Evolutionary conservation across 2,329 filamentous ascomycete genomes (phyloP).

Genomic region (Aspergillus spinulosporus): DNA sequence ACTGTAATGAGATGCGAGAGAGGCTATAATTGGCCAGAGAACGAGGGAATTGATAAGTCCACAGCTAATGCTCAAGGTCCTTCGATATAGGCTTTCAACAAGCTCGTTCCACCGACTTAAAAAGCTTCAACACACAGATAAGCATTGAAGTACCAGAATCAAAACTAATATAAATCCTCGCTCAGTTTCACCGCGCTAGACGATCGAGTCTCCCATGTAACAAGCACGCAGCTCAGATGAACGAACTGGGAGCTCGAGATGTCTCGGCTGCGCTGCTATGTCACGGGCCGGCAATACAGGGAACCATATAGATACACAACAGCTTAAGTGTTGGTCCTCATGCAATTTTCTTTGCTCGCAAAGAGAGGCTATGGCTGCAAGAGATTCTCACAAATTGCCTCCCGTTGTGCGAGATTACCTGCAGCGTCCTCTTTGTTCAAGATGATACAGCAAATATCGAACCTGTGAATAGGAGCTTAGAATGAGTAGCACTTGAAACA

Average conservation of each 20-base stretch:
- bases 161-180: slow-evolving; percentile 1
- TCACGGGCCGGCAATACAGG: not conserved
- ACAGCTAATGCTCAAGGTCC: not conserved
- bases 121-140: not conserved
- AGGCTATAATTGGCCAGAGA: not conserved
- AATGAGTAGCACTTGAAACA: not conserved
- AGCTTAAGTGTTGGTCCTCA: not conserved
- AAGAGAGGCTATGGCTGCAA: not conserved
- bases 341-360: not conserved
- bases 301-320: not conserved
- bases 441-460: not conserved
- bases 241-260: not conserved
- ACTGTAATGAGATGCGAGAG: not conserved
- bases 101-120: no score
- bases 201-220: not conserved
- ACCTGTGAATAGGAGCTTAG: not conserved
- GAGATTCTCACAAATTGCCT: not conserved
- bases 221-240: not conserved
- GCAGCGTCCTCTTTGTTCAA: not conserved
- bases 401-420: not conserved
- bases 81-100: not conserved
- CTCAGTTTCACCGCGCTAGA: not conserved
- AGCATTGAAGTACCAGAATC: slow-evolving; percentile 5
- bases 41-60: not conserved
- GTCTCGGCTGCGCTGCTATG: not conserved